Conservation (phyloP, 768 basidiomycete species). For the Rhizopogon roseolus region DNA sequence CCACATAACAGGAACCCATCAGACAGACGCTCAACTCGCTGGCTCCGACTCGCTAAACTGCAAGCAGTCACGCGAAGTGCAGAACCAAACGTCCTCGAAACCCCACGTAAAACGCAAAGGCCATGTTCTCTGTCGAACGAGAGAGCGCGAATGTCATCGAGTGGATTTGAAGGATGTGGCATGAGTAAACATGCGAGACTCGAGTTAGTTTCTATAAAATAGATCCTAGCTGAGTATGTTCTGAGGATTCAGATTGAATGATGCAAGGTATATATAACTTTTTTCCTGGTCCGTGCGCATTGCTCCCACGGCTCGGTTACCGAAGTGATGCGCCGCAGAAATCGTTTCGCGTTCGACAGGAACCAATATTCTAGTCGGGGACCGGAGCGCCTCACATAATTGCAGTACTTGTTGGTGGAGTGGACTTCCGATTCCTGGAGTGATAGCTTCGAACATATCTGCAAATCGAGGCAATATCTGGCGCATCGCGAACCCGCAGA, state of each 20-base stretch:
- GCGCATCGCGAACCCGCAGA: too few relatives aligned
- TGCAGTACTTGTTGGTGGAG: too few relatives aligned
- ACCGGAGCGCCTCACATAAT: too few relatives aligned
- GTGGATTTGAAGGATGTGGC: conserved; percentile 67
- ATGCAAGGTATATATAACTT: conserved; percentile 27
- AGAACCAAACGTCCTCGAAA: conserved; percentile 65
- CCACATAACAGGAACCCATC: conserved; percentile 39
- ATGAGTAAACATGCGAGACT: conserved; percentile 79
- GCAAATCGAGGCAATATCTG: too few relatives aligned
- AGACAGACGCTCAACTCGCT: conserved; percentile 61
- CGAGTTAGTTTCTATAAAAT: conserved; percentile 76
- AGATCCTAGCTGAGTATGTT: conserved; percentile 82
- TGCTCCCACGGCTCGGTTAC: not conserved
- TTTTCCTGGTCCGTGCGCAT: conserved; percentile 29
- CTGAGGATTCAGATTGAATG: conserved; percentile 34
- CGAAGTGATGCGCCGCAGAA: too few relatives aligned
- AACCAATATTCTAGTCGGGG: too few relatives aligned
- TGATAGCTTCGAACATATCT: too few relatives aligned
- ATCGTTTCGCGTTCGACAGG: too few relatives aligned
- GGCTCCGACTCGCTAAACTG: conserved; percentile 27
- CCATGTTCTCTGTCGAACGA: conserved; percentile 68
- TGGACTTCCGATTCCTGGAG: too few relatives aligned
- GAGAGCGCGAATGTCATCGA: conserved; percentile 63
- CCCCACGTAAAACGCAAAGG: conserved; percentile 22
- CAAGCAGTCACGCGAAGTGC: conserved; percentile 22